phyloP scores from a whole-genome alignment of 2,329 filamentous ascomycete species.

The Talaromyces sp. region DNA sequence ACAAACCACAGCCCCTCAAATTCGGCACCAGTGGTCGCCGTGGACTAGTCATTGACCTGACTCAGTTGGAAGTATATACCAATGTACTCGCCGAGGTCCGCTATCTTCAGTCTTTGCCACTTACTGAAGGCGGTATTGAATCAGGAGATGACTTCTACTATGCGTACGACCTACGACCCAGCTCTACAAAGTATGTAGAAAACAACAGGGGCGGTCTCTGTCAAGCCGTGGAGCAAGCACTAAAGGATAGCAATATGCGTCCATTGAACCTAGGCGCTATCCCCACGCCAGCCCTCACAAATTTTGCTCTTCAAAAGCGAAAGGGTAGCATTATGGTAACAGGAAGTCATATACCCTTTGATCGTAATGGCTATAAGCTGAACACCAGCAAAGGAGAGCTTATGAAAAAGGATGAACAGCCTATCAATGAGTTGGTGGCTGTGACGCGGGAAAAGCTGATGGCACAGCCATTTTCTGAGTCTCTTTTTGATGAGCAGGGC shows the following conservation, averaged over 20 bases:
- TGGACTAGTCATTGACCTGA: constrained; percentile 31
- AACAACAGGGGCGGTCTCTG: constrained; percentile 29
- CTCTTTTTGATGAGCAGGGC: constrained; percentile 29
- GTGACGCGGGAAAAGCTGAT: constrained; percentile 26
- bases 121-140: constrained; percentile 28
- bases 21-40: constrained; percentile 37
- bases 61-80: constrained; percentile 35
- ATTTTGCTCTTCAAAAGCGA: constrained; percentile 27
- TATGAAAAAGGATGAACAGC: constrained; percentile 32
- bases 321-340: constrained; percentile 38
- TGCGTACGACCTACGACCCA: constrained; percentile 33
- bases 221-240: constrained; percentile 31
- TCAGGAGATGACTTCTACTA: constrained; percentile 33
- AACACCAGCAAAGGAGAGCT: constrained; percentile 34
- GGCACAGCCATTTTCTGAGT: constrained; percentile 26
- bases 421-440: constrained; percentile 30
- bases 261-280: constrained; percentile 33
- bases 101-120: constrained; percentile 29
- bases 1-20: constrained; percentile 29
- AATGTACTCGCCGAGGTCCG: constrained; percentile 33
- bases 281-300: constrained; percentile 32
- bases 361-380: constrained; percentile 36
- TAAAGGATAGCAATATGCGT: constrained; percentile 29
- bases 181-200: constrained; percentile 30
- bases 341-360: constrained; percentile 35